Evolutionary conservation across 75 land plant genomes (phyloP), one percentile per base, ranked within the genome.

Genomic region (Cryptomeria japonica): DNA sequence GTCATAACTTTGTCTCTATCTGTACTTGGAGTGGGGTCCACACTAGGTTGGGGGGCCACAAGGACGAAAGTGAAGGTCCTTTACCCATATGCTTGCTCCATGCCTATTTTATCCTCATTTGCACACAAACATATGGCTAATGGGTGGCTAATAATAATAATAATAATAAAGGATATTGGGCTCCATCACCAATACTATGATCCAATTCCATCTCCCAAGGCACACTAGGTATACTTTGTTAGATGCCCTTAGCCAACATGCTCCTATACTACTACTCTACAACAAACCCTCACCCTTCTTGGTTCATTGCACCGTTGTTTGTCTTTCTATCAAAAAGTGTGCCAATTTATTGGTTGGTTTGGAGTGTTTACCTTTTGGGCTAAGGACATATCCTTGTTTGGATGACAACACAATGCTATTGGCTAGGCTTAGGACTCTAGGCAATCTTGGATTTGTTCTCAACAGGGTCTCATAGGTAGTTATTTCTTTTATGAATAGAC

Each of bases 1-100:
- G 31, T 46, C 51, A 28, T 46, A 12, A 46, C 42, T 85, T 85
- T 53, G 86, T 85, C 86, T 85, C 68, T 84, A 84, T 51, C 56
- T 32, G 36, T 11, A 28, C 5, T 34, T 37, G 64, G 68, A 9
- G 72, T 0, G 72, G 25, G 72, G 25, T 31, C 31, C 31, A 28
- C 31, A 1, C 28, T 64, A 25, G 73, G 28, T 28, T 7, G 73
- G 31, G 76, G 12, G 46, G 46, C 46, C 13, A 72, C 1, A n/a
- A 10, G 12, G 32, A 72, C 36, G 31, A 11, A 31, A 72, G 76
- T 3, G 16, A 58, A 19, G n/a, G 70, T 64, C 28, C 70, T 28
- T 25, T 25, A 25, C 70, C 70, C 70, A 22, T 22, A 64, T 64
- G 70, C 70, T 64, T 64, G 70, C 70, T 64, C 70, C 70, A 64